These are phyloP conservation scores for Leccinum truebloodii DNA, from an alignment of 768 basidiomycete species.

Conservation along the genomic window DNA sequence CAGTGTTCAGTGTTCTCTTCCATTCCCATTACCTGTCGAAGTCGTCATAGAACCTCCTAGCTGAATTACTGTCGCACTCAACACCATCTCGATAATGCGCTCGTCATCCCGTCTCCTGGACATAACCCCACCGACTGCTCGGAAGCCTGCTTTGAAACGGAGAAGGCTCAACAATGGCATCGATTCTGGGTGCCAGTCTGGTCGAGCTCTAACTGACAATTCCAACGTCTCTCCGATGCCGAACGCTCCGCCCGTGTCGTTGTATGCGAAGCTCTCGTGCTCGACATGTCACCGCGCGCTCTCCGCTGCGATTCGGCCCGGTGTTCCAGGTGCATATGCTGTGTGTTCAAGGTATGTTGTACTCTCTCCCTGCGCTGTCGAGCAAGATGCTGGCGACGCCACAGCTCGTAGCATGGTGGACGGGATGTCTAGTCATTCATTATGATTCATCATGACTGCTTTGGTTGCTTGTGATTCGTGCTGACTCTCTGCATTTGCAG, in stretches of 20 bases:
- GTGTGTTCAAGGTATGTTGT: conserved; percentile 26
- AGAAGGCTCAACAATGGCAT: conserved; percentile 23
- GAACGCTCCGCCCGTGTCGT: conserved; percentile 2
- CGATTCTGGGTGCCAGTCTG: conserved; percentile 17
- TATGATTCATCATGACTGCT: background rate
- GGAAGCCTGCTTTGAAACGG: conserved; percentile 27
- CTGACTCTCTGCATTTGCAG: conserved; percentile 22
- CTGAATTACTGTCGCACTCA: background rate
- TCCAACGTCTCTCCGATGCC: conserved; percentile 16
- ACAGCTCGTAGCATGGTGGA: background rate
- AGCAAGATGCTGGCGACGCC: background rate
- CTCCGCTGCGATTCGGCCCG: conserved; percentile 19
- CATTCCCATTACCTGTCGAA: background rate
- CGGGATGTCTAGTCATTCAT: background rate
- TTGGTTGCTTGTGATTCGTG: background rate
- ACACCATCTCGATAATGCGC: conserved; percentile 15
- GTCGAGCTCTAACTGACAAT: conserved; percentile 20
- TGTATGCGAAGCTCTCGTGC: conserved; percentile 23
- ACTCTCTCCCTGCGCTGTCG: background rate
- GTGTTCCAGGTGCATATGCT: conserved; percentile 8
- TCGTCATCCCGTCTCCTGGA: conserved; percentile 16
- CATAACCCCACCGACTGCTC: conserved; percentile 10
- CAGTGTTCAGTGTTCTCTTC: background rate
- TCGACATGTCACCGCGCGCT: conserved; percentile 34
- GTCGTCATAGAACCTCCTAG: background rate